These are phyloP conservation scores for Hyaloscypha bicolor DNA, from an alignment of 495 filamentous ascomycete genomes.

Conservation along the genomic window DNA sequence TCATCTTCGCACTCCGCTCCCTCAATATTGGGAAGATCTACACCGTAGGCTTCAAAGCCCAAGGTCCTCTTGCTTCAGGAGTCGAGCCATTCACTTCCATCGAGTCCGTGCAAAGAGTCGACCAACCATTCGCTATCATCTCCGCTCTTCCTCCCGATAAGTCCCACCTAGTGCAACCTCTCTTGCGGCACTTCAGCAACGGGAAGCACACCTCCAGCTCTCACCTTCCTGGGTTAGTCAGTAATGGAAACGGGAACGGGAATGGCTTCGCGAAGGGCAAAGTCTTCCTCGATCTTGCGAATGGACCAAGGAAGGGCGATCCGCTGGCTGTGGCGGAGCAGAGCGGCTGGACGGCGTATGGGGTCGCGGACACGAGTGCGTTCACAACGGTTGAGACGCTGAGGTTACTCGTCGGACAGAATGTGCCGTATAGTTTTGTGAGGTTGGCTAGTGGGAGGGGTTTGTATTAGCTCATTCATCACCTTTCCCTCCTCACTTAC, in stretches of 20 bases:
- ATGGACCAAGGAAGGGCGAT: conserved; percentile 67
- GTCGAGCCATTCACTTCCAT: conserved; percentile 78
- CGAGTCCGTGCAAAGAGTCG: conserved; percentile 73
- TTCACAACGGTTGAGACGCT: conserved; percentile 83
- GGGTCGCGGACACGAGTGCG: conserved; percentile 74
- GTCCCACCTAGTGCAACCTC: conserved; percentile 74
- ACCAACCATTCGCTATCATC: conserved; percentile 78
- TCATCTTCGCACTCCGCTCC: conserved; percentile 74
- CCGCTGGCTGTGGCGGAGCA: conserved; percentile 67
- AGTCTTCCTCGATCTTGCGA: conserved; percentile 79
- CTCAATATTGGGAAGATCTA: conserved; percentile 79
- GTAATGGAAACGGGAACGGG: background rate
- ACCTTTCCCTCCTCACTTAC: background rate
- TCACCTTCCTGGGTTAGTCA: background rate
- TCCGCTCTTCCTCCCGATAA: conserved; percentile 78
- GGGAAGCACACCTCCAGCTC: background rate
- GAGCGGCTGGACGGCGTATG: conserved; percentile 78
- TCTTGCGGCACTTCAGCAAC: conserved; percentile 64
- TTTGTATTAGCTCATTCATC: conserved; percentile 50
- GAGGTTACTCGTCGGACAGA: conserved; percentile 76
- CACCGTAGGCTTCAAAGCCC: conserved; percentile 78
- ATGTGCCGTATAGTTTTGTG: conserved; percentile 86
- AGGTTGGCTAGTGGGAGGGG: conserved; percentile 71
- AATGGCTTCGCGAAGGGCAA: conserved; percentile 50
- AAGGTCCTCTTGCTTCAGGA: conserved; percentile 60